Conservation (phyloP, 208 protist species). For the Leishmania aethiopica region DNA sequence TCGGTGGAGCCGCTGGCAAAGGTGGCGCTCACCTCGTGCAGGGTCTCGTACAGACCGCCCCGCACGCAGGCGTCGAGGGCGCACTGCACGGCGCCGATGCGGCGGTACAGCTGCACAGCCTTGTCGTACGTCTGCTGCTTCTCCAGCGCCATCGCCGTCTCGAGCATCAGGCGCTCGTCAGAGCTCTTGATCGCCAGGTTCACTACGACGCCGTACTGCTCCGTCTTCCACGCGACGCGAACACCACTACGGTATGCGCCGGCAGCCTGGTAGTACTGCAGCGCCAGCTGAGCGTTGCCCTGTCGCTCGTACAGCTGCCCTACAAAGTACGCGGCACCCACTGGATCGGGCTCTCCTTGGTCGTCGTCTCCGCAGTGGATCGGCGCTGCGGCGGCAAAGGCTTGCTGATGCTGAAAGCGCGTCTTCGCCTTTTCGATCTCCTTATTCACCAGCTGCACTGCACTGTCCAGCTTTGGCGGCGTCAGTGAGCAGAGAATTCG, state of each 20-base stretch:
- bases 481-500: slow-evolving; percentile 85
- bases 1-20: slow-evolving; percentile 78
- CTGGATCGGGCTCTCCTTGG: slow-evolving; percentile 48
- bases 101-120: slow-evolving; percentile 94
- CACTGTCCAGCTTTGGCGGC: slow-evolving; percentile 83
- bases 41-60: slow-evolving; percentile 89
- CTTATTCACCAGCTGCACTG: slow-evolving; percentile 81
- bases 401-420: slow-evolving; percentile 58
- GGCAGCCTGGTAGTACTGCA: slow-evolving; percentile 92
- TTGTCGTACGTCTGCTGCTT: slow-evolving; percentile 86
- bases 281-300: slow-evolving; percentile 58
- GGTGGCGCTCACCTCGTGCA: slow-evolving; percentile 93
- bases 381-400: slow-evolving; percentile 33
- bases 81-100: slow-evolving; percentile 88
- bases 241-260: slow-evolving; percentile 91
- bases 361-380: slow-evolving; percentile 15
- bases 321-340: slow-evolving; percentile 94
- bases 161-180: slow-evolving; percentile 84
- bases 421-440: slow-evolving; percentile 61
- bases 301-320: slow-evolving; percentile 89
- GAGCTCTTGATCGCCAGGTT: slow-evolving; percentile 75
- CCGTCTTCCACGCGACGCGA: slow-evolving; percentile 78
- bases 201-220: slow-evolving; percentile 76
- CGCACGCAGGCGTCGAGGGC: slow-evolving; percentile 94
- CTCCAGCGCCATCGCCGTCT: slow-evolving; percentile 91